Conservation (phyloP, 2,329 filamentous ascomycete species). For the Venturia asperata region DNA sequence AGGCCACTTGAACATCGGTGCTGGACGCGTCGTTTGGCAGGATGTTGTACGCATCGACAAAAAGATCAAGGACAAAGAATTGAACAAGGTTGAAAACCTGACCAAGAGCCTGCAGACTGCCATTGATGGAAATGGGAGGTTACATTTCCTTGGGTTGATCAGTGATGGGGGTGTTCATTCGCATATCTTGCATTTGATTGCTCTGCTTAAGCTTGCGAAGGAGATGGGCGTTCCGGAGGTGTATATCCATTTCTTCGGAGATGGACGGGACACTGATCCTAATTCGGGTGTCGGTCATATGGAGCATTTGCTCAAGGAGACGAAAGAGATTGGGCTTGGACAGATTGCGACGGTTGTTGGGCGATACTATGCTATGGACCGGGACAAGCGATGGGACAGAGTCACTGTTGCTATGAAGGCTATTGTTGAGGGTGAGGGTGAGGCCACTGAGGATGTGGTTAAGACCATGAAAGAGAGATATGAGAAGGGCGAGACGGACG, state of each 20-base stretch:
- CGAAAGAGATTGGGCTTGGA: constrained; percentile 76
- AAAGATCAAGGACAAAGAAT: constrained; percentile 76
- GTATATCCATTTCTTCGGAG: constrained; percentile 98
- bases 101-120: constrained; percentile 70
- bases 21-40: constrained; percentile 96
- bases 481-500: constrained; percentile 80
- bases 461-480: constrained; percentile 84
- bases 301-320: constrained; percentile 72
- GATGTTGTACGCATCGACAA: constrained; percentile 92
- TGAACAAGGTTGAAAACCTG: constrained; percentile 70
- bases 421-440: constrained; percentile 76
- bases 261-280: constrained; percentile 95
- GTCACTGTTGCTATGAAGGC: constrained; percentile 86
- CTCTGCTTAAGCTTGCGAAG: constrained; percentile 83
- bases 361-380: constrained; percentile 98
- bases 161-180: constrained; percentile 97
- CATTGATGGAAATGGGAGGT: constrained; percentile 80
- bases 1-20: constrained; percentile 96
- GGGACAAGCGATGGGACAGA: constrained; percentile 98
- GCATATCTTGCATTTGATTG: constrained; percentile 89
- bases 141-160: constrained; percentile 87
- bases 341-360: constrained; percentile 90
- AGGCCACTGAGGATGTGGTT: constrained; percentile 73
- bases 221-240: constrained; percentile 79
- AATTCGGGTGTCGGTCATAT: constrained; percentile 87